Evolutionary conservation across 352 stramenopile species (phyloP).

Genomic region (Globisporangium barbulae): DNA sequence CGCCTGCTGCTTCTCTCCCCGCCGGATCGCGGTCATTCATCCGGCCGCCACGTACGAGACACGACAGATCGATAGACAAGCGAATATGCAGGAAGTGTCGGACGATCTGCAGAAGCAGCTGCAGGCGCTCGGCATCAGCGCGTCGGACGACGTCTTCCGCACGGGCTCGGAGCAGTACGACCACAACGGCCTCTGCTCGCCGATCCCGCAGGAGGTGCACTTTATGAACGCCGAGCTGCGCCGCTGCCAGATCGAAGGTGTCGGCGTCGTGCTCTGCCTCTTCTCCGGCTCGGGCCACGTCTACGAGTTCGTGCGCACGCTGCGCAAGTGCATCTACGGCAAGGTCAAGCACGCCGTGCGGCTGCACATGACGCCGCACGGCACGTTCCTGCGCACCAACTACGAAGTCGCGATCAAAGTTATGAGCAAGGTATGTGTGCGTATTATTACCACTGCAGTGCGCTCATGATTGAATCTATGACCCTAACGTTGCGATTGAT

Average conservation of each 20-base stretch:
- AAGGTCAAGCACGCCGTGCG: conserved; percentile 87
- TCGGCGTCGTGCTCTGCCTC: conserved; percentile 70
- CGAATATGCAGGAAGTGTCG: conserved; percentile 38
- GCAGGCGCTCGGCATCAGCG: conserved; percentile 75
- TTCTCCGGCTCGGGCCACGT: conserved; percentile 80
- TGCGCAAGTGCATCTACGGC: conserved; percentile 87
- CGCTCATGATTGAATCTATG: background rate
- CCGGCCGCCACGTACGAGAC: background rate
- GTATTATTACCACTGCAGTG: background rate
- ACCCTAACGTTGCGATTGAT: background rate
- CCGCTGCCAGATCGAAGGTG: conserved; percentile 69
- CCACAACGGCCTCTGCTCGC: conserved; percentile 73
- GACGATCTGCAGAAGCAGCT: conserved; percentile 76
- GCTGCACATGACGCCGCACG: conserved; percentile 69
- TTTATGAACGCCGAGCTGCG: conserved; percentile 85
- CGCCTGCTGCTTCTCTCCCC: background rate
- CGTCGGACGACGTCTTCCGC: conserved; percentile 78
- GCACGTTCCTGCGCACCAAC: conserved; percentile 77
- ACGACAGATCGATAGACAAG: background rate
- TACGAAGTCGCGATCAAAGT: conserved; percentile 85
- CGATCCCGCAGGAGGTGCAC: conserved; percentile 84
- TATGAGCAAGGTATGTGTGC: conserved; percentile 74
- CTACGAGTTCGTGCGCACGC: conserved; percentile 84
- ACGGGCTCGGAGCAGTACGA: conserved; percentile 76
- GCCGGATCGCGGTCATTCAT: background rate